Evolutionary conservation across 2,329 filamentous ascomycete genomes (phyloP).

Genomic region (Hypoxylon sp.): DNA sequence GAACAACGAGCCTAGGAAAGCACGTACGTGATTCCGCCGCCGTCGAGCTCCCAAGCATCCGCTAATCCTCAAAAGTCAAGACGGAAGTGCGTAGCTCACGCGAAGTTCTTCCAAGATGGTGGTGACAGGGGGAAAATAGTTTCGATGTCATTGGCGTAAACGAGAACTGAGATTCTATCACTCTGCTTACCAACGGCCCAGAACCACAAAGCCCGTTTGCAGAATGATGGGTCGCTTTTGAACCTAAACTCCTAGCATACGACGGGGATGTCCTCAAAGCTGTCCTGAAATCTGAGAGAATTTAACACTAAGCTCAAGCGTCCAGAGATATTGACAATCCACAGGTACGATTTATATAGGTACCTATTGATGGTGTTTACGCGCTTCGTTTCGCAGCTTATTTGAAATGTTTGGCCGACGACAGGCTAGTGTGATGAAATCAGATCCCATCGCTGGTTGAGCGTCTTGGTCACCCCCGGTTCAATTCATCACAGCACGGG

Average conservation of each 20-base stretch:
- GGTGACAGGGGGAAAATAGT: constrained; percentile 19
- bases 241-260: neutral
- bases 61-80: constrained; percentile 28
- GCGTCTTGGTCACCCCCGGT: constrained; percentile 6
- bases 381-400: constrained; percentile 13
- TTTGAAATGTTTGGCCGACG: constrained; percentile 9
- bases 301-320: neutral
- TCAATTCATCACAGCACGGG: constrained; percentile 9
- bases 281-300: neutral
- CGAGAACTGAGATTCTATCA: no score
- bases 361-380: constrained; percentile 10
- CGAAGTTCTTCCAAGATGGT: constrained; percentile 39
- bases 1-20: constrained; percentile 1
- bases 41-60: neutral
- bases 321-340: neutral
- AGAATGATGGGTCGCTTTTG: neutral
- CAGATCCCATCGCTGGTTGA: neutral
- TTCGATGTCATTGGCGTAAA: neutral
- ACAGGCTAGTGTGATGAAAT: constrained; percentile 5
- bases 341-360: constrained; percentile 1
- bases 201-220: neutral
- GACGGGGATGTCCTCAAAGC: neutral
- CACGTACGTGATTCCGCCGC: constrained; percentile 24
- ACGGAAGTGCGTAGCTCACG: constrained; percentile 29
- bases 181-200: neutral